phyloP scores from a whole-genome alignment of 148 eudicot species.

The Spergularia marina region DNA sequence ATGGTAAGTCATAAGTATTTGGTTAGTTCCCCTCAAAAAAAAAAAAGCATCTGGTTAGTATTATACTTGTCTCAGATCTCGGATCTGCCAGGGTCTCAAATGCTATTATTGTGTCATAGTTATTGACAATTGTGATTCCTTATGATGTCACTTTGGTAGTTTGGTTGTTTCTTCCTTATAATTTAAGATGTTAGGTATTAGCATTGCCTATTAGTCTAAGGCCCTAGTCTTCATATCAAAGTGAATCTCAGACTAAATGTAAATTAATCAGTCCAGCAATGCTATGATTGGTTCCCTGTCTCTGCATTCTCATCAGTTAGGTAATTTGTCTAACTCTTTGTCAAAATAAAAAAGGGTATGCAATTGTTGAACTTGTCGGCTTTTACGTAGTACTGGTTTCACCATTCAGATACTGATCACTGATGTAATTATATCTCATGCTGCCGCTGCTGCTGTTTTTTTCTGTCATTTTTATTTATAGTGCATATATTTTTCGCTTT shows the following conservation, averaged over 20 bases:
- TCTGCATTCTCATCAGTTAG: not conserved
- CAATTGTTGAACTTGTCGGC: no score
- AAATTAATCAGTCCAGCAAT: no score
- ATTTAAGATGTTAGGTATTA: no score
- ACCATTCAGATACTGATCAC: no score
- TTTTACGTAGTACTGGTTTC: no score
- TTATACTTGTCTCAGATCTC: conserved; percentile 14
- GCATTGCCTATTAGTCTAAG: no score
- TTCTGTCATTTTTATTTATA: not conserved
- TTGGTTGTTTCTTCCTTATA: not conserved
- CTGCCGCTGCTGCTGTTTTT: not conserved
- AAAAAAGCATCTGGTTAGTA: conserved; percentile 24
- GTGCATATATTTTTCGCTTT: not conserved
- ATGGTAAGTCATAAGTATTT: conserved; percentile 61
- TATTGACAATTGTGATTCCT: conserved; percentile 1
- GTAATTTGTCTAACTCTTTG: no score
- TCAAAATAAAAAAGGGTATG: no score
- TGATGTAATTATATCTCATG: no score
- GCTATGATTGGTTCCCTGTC: no score
- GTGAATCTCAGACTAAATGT: no score
- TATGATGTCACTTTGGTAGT: not conserved
- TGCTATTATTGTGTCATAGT: not conserved
- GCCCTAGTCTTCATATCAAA: not conserved
- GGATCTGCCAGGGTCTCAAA: conserved; percentile 1
- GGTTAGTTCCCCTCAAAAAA: not conserved